Base-by-base conservation (phyloP, 352 stramenopile genomes). In the Hyaloperonospora brassicae region DNA sequence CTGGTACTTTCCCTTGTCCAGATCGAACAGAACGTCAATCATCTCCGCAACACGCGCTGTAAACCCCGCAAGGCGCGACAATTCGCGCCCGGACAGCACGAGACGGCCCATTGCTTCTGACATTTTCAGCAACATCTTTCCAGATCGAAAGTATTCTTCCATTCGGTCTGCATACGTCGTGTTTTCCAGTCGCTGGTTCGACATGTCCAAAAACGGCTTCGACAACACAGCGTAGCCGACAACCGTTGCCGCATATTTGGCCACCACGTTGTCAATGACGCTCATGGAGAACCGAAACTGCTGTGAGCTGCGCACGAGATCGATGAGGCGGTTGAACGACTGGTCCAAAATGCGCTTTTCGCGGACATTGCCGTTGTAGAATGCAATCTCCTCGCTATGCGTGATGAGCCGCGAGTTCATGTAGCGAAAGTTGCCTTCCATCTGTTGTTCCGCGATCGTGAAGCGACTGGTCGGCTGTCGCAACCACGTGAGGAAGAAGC, bases 341-440 rank as follows among this genome's bases (percentile, higher is more conserved):
- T 84, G 58, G 52, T 92, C 76, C 23, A 91, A 45, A 41, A 93
- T 86, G 30, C 63, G 63, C 52, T 87, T 83, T 55, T 96, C 87
- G 10, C 85, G 76, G 7, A 87, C 69, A 49, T 94, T 94, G 47
- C 87, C 87, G 47, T 93, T 88, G 70, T 95, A 96, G 52, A 96
- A 96, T 9, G 86, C 86, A 47, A 96, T 93, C 51, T 92, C 83
- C 65, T 96, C 86, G 48, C 84, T 89, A 66, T 95, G 82, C 17
- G 83, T 92, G 53, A 95, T 85, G 2, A 96, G 56, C 12, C 87
- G 70, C 45, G 84, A 86, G 74, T 95, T 92, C 66, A 95, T 87
- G 61, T 84, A 91, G 46, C 83, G 80, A 64, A 91, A 93, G 38
- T 72, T 87, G 57, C 83, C 84, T 50, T 93, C 83, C 64, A 91